phyloP scores from a whole-genome alignment of 192 early-diverging fungal genomes.

The Linderina pennispora region DNA sequence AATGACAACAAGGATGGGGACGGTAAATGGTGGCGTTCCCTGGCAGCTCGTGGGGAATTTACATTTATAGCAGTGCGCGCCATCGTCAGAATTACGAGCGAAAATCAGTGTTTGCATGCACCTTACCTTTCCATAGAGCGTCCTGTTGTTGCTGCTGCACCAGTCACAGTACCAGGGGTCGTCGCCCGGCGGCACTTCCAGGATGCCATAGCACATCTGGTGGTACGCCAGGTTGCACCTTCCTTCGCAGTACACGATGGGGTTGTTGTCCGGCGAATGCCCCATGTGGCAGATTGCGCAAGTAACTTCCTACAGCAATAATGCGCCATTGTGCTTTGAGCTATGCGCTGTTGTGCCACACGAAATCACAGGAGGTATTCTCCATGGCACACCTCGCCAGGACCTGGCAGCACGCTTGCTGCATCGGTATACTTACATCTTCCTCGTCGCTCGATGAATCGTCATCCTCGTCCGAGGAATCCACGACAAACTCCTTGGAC shows the following conservation, averaged over 20 bases:
- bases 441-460: too few relatives aligned
- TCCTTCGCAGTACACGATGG: slow-evolving; percentile 43
- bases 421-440: too few relatives aligned
- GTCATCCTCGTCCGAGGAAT: too few relatives aligned
- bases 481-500: too few relatives aligned
- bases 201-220: slow-evolving; percentile 39
- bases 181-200: slow-evolving; percentile 31
- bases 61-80: too few relatives aligned
- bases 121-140: slow-evolving; percentile 20
- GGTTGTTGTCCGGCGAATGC: slow-evolving; percentile 21
- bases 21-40: background rate
- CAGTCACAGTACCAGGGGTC: slow-evolving; percentile 45
- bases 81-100: too few relatives aligned
- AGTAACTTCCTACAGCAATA: slow-evolving; percentile 27
- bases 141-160: slow-evolving; percentile 12
- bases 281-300: slow-evolving; percentile 35
- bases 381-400: too few relatives aligned
- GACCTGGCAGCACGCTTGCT: too few relatives aligned
- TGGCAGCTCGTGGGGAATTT: too few relatives aligned
- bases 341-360: background rate
- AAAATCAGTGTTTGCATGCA: too few relatives aligned
- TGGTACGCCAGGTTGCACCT: slow-evolving; percentile 31
- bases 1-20: too few relatives aligned
- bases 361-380: too few relatives aligned
- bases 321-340: background rate